Conservation (phyloP, 2,329 filamentous ascomycete species). For the Xylaria multiplex region DNA sequence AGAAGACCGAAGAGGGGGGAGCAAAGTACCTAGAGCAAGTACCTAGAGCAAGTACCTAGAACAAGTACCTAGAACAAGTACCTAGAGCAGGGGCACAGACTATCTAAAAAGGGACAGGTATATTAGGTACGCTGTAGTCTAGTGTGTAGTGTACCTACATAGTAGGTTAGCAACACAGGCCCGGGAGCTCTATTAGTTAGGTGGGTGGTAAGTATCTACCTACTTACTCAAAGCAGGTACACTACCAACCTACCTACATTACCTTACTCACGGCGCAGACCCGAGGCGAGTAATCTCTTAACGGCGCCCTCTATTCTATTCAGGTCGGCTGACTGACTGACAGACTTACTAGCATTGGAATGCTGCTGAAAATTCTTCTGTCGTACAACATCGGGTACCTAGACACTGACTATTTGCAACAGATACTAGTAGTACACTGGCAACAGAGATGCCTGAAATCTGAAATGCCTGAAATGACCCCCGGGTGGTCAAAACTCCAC, state of each 20-base stretch:
- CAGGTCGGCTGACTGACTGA: neutral
- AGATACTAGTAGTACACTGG: neutral
- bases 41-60: too few species aligned
- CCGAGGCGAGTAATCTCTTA: neutral
- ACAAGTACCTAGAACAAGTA: too few species aligned
- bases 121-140: neutral
- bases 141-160: neutral
- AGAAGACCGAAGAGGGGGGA: slow-evolving; percentile 28
- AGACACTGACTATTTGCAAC: neutral
- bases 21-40: too few species aligned
- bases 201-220: too few species aligned
- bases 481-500: neutral
- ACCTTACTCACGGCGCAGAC: slow-evolving; percentile 4
- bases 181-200: neutral
- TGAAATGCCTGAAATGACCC: neutral
- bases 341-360: neutral
- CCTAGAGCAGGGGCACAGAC: slow-evolving; percentile 3
- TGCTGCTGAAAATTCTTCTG: slow-evolving; percentile 20
- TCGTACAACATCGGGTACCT: neutral
- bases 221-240: too few species aligned
- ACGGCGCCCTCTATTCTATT: neutral
- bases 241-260: too few species aligned
- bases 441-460: too few species aligned
- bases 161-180: neutral
- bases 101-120: neutral